Percentiles rank a stretch among this genome's conserved stretches.
phyloP scores from a whole-genome alignment of 2,329 filamentous ascomycete genomes.

The Ophiostoma novo-ulmi region DNA sequence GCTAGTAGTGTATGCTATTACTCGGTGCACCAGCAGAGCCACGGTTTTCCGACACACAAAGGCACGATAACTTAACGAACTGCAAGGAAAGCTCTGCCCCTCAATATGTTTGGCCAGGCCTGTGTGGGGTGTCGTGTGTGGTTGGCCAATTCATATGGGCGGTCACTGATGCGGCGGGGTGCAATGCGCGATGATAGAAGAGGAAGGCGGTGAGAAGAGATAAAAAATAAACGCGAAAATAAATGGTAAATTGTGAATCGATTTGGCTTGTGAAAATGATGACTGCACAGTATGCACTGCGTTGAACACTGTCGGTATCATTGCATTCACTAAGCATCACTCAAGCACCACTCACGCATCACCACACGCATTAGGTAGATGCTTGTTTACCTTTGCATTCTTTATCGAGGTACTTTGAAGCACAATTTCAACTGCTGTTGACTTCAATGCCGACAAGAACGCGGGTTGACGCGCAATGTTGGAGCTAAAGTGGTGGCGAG shows the following conservation, averaged over 20 bases:
- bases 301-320: background rate
- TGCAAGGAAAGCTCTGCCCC: conserved; percentile 15
- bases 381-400: background rate
- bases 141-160: conserved; percentile 23
- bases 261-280: background rate
- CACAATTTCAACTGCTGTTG: background rate
- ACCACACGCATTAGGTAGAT: background rate
- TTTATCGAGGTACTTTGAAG: background rate
- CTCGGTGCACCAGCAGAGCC: background rate
- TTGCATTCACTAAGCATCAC: background rate
- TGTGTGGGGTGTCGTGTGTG: conserved; percentile 12
- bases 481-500: background rate
- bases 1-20: background rate
- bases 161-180: background rate
- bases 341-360: background rate
- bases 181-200: background rate
- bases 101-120: conserved; percentile 11
- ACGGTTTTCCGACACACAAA: background rate
- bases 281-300: background rate
- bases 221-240: background rate
- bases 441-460: background rate
- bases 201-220: conserved; percentile 13
- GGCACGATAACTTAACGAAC: background rate
- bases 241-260: background rate
- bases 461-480: background rate